Evolutionary conservation across 2,329 filamentous ascomycete species (phyloP).

Genomic region (Rhynchosporium secalis): DNA sequence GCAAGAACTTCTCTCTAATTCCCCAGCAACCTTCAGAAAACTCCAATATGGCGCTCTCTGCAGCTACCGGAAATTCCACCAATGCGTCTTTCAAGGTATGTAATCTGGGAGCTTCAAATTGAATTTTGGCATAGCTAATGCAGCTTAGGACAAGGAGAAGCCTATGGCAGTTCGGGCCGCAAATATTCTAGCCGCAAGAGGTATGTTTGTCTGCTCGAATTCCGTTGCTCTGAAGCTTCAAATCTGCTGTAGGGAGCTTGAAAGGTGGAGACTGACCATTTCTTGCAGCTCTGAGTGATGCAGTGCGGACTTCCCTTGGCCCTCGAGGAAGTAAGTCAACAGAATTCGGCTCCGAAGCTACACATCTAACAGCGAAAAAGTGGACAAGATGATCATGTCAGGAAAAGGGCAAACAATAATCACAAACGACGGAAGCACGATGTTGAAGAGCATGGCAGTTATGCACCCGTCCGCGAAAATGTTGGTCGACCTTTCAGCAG

Average conservation of each 20-base stretch:
- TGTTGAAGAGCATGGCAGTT: conserved; percentile 98
- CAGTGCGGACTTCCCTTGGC: conserved; percentile 92
- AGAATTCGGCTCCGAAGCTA: neutral
- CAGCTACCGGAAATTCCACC: conserved; percentile 46
- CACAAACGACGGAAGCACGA: conserved; percentile 99
- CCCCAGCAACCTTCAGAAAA: conserved; percentile 23
- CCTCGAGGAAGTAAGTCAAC: conserved; percentile 68
- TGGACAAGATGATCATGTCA: conserved; percentile 65
- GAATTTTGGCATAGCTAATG: conserved; percentile 32
- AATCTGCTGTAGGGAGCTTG: neutral
- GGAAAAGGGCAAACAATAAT: conserved; percentile 84
- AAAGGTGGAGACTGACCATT: neutral
- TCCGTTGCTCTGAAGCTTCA: neutral
- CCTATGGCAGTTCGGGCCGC: conserved; percentile 92
- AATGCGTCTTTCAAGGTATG: conserved; percentile 68
- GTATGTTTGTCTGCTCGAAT: conserved; percentile 49
- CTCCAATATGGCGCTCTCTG: conserved; percentile 48
- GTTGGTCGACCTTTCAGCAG: conserved; percentile 94
- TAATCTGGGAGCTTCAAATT: conserved; percentile 25
- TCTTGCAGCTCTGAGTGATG: conserved; percentile 83
- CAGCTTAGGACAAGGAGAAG: conserved; percentile 84
- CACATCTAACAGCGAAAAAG: conserved; percentile 18
- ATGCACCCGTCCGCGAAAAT: conserved; percentile 99
- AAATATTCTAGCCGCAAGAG: conserved; percentile 96
- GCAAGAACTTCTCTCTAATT: conserved; percentile 22